Conservation (phyloP, 495 filamentous ascomycete species). For the Xylaria curta region DNA sequence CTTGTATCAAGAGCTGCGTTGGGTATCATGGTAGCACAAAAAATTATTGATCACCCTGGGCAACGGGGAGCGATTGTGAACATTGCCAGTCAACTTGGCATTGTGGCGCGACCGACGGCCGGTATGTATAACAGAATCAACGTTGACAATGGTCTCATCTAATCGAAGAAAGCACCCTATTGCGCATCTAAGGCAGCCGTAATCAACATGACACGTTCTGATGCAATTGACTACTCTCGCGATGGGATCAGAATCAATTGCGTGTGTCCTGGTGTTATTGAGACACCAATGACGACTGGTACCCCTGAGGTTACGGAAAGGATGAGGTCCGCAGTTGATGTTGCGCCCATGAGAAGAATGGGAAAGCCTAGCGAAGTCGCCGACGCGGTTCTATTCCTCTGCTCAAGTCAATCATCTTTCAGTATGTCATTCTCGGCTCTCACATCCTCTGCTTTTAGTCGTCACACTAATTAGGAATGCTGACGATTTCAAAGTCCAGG, state of each 20-base stretch:
- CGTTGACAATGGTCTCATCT: not conserved
- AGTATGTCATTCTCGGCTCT: constrained; percentile 15
- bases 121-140: constrained; percentile 43
- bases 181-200: constrained; percentile 44
- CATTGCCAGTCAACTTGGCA: constrained; percentile 61
- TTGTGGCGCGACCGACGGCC: constrained; percentile 55
- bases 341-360: constrained; percentile 59
- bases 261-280: constrained; percentile 60
- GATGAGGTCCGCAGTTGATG: constrained; percentile 50
- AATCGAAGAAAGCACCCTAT: constrained; percentile 33
- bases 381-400: constrained; percentile 57
- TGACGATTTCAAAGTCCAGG: constrained; percentile 42
- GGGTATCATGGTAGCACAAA: constrained; percentile 55
- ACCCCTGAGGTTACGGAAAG: constrained; percentile 42
- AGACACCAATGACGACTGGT: constrained; percentile 55
- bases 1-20: constrained; percentile 56
- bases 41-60: constrained; percentile 49
- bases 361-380: constrained; percentile 58
- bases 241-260: constrained; percentile 59
- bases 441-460: not conserved
- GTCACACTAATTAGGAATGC: not conserved
- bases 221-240: constrained; percentile 59
- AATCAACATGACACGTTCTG: constrained; percentile 46
- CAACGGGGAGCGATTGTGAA: constrained; percentile 58
- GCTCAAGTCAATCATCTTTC: constrained; percentile 55